Conservation (phyloP, 2,329 filamentous ascomycete species). For the Ascocoryne sarcoides region DNA sequence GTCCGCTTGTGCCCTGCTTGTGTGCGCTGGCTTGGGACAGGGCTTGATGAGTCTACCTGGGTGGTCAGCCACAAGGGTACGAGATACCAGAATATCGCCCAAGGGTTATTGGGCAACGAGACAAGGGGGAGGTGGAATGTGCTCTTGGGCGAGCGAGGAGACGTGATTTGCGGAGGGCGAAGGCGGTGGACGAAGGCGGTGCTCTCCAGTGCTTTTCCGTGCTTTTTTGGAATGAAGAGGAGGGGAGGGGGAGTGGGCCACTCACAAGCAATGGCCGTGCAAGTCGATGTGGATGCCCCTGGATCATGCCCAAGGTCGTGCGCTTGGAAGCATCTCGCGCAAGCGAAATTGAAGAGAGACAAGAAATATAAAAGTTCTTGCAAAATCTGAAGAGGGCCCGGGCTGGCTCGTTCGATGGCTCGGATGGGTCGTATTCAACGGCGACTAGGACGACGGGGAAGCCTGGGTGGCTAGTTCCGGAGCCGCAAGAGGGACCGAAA, state of each 20-base stretch:
- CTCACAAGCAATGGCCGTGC: slow-evolving; percentile 5
- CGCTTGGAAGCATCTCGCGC: neutral
- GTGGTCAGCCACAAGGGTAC: slow-evolving; percentile 12
- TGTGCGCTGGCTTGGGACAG: slow-evolving; percentile 15
- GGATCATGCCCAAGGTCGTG: slow-evolving; percentile 2
- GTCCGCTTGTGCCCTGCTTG: slow-evolving; percentile 6
- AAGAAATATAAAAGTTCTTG: too few species aligned
- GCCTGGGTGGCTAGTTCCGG: neutral
- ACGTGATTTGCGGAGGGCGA: slow-evolving; percentile 4
- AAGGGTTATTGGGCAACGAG: slow-evolving; percentile 3
- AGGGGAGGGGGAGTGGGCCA: slow-evolving; percentile 3
- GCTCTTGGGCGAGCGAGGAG: neutral
- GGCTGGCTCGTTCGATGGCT: too few species aligned
- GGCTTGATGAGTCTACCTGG: slow-evolving; percentile 6
- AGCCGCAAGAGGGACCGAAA: too few species aligned
- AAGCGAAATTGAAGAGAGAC: slow-evolving; percentile 11
- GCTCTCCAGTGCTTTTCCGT: too few species aligned
- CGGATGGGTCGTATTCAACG: neutral
- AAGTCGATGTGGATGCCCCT: slow-evolving; percentile 5
- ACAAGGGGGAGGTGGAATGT: slow-evolving; percentile 15
- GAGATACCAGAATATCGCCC: slow-evolving; percentile 6
- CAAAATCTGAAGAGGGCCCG: neutral
- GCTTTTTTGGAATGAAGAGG: neutral
- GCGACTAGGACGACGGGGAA: neutral
- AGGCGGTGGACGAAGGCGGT: slow-evolving; percentile 7